These are phyloP conservation scores for Yamadazyma phyllophila DNA, from an alignment of 805 yeast genomes.

Conservation along the genomic window DNA sequence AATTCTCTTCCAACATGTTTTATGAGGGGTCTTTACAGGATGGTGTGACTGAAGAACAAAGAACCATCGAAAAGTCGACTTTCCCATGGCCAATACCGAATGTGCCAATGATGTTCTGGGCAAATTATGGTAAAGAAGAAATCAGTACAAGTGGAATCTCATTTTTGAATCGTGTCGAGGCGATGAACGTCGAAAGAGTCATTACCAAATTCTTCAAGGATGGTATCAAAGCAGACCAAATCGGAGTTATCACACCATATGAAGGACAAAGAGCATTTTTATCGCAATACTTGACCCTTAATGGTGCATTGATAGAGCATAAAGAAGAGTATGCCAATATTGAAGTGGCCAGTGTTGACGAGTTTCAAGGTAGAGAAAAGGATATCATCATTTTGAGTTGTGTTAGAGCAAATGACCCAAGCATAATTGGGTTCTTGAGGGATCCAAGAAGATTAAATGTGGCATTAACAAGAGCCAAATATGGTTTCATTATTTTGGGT, in stretches of 20 bases:
- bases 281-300: conserved; percentile 71
- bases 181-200: conserved; percentile 80
- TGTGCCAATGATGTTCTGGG: conserved; percentile 96
- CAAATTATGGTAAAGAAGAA: conserved; percentile 85
- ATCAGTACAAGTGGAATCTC: conserved; percentile 79
- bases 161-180: conserved; percentile 81
- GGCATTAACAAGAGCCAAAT: conserved; percentile 44
- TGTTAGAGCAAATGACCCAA: conserved; percentile 43
- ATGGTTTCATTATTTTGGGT: conserved; percentile 60
- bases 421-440: conserved; percentile 40
- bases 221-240: conserved; percentile 76
- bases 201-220: conserved; percentile 71
- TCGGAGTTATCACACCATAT: conserved; percentile 92
- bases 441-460: conserved; percentile 46
- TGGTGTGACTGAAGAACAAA: conserved; percentile 78
- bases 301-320: conserved; percentile 56
- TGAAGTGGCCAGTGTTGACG: conserved; percentile 68
- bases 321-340: conserved; percentile 64
- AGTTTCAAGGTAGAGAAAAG: conserved; percentile 45
- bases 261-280: conserved; percentile 90
- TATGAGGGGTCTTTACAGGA: conserved; percentile 91
- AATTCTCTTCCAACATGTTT: conserved; percentile 86
- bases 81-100: conserved; percentile 92
- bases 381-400: conserved; percentile 43
- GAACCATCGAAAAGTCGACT: conserved; percentile 50